These are phyloP conservation scores for Penicillium lagena DNA, from an alignment of 495 filamentous ascomycete genomes.

Conservation along the genomic window DNA sequence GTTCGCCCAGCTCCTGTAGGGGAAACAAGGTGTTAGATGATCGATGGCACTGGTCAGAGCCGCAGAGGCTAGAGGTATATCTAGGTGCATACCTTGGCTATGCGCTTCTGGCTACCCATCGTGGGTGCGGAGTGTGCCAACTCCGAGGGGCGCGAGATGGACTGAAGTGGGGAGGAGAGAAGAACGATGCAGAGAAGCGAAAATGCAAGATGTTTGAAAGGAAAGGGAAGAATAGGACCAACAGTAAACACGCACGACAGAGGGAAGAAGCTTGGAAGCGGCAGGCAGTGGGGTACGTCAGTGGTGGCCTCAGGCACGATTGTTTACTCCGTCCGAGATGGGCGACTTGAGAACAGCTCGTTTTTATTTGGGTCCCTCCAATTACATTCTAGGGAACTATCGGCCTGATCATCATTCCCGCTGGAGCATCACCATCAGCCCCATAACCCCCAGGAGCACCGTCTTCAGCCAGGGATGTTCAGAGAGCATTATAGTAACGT, in stretches of 20 bases:
- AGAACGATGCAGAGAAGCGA: constrained; percentile 12
- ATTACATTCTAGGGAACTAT: constrained; percentile 1
- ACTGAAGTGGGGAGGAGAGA: constrained; percentile 7
- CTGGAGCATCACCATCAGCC: constrained; percentile 87
- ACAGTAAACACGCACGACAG: constrained; percentile 17
- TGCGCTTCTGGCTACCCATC: constrained; percentile 54
- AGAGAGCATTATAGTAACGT: constrained; percentile 93
- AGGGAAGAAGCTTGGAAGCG: too few species aligned
- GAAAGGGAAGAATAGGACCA: constrained; percentile 22
- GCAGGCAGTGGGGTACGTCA: too few species aligned
- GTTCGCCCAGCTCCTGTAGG: constrained; percentile 66
- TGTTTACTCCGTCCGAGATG: too few species aligned
- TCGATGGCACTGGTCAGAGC: not conserved
- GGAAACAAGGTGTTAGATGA: not conserved
- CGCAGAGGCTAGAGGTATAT: not conserved
- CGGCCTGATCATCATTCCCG: constrained; percentile 52
- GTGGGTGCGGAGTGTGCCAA: constrained; percentile 3
- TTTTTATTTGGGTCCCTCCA: not conserved
- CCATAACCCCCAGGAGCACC: constrained; percentile 90
- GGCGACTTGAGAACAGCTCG: too few species aligned
- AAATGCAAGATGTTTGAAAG: constrained; percentile 31
- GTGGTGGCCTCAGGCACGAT: too few species aligned
- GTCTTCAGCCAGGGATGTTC: constrained; percentile 98
- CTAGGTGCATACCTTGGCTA: constrained; percentile 46
- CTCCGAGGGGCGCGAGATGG: constrained; percentile 9